A percentile compares a stretch with the other conserved stretches of the same genome.
phyloP scores from a whole-genome alignment of 2,329 filamentous ascomycete species.

The Penicillium occitanis region DNA sequence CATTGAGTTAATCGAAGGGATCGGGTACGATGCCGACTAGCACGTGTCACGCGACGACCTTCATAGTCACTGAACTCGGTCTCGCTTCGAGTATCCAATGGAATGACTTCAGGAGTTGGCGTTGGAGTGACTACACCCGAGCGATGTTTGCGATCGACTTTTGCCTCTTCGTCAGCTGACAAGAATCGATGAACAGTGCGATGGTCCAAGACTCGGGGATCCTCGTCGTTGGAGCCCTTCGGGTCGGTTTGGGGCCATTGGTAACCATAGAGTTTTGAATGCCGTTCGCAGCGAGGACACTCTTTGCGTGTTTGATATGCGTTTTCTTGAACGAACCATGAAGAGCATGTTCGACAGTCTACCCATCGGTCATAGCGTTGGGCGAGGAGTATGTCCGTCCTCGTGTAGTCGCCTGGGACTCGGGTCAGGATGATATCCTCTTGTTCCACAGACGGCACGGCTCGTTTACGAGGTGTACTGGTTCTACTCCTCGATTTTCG shows the following conservation, averaged over 20 bases:
- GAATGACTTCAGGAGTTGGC: slow-evolving; percentile 35
- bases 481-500: slow-evolving; percentile 24
- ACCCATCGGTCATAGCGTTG: slow-evolving; percentile 81
- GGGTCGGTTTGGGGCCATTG: slow-evolving; percentile 94
- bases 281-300: slow-evolving; percentile 89
- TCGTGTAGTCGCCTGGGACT: slow-evolving; percentile 75
- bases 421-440: slow-evolving; percentile 44
- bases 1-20: slow-evolving; percentile 10
- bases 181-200: slow-evolving; percentile 84
- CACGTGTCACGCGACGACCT: slow-evolving; percentile 37
- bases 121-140: slow-evolving; percentile 23
- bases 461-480: slow-evolving; percentile 28
- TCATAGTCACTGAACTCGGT: slow-evolving; percentile 41
- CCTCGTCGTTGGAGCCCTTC: slow-evolving; percentile 69
- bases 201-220: slow-evolving; percentile 73
- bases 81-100: slow-evolving; percentile 38
- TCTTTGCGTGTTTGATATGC: slow-evolving; percentile 82
- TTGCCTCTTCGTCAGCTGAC: slow-evolving; percentile 64
- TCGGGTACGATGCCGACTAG: slow-evolving; percentile 27
- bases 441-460: slow-evolving; percentile 42
- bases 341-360: slow-evolving; percentile 78
- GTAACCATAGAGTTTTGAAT: slow-evolving; percentile 93
- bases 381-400: slow-evolving; percentile 72
- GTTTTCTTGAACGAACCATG: slow-evolving; percentile 81
- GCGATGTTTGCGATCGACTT: slow-evolving; percentile 38